A percentile compares a stretch with the other conserved stretches of the same genome.
Conservation (phyloP, 805 yeast genomes). For the Candida silvatica region DNA sequence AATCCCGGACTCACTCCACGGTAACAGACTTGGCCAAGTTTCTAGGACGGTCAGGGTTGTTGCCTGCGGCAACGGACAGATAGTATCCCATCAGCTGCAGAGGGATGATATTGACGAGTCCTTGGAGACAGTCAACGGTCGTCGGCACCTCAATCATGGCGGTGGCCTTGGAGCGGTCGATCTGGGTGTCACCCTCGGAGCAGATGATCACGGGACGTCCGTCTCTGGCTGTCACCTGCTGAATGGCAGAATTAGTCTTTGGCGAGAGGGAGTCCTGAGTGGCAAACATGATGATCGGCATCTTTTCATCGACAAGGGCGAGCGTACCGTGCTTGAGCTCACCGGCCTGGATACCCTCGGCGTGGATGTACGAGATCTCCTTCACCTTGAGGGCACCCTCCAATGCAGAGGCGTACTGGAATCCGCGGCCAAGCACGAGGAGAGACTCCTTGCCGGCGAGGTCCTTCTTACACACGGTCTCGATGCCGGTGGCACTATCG, state of each 20-base stretch:
- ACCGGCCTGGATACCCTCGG: slow-evolving; percentile 99
- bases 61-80: slow-evolving; percentile 91
- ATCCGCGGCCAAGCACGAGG: slow-evolving; percentile 92
- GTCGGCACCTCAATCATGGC: slow-evolving; percentile 85
- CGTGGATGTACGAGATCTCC: slow-evolving; percentile 97
- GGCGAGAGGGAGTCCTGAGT: slow-evolving; percentile 96
- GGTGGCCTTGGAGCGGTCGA: slow-evolving; percentile 45
- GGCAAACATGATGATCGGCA: slow-evolving; percentile 94
- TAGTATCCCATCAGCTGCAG: slow-evolving; percentile 94
- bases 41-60: slow-evolving; percentile 97
- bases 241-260: slow-evolving; percentile 89
- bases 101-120: slow-evolving; percentile 88
- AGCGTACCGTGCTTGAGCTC: slow-evolving; percentile 97
- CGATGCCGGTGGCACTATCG: slow-evolving; percentile 63
- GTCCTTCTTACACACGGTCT: slow-evolving; percentile 60
- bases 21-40: slow-evolving; percentile 98
- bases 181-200: slow-evolving; percentile 67
- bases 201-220: slow-evolving; percentile 94
- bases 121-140: slow-evolving; percentile 97
- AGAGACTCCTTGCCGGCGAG: slow-evolving; percentile 80
- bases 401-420: slow-evolving; percentile 92
- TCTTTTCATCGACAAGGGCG: slow-evolving; percentile 88
- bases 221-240: slow-evolving; percentile 94
- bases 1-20: slow-evolving; percentile 62
- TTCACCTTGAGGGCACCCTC: slow-evolving; percentile 98